A percentile compares a stretch with the other conserved stretches of the same genome.
Conservation (phyloP, 352 stramenopile genomes). For the Phytopythium chamaehyphon region DNA sequence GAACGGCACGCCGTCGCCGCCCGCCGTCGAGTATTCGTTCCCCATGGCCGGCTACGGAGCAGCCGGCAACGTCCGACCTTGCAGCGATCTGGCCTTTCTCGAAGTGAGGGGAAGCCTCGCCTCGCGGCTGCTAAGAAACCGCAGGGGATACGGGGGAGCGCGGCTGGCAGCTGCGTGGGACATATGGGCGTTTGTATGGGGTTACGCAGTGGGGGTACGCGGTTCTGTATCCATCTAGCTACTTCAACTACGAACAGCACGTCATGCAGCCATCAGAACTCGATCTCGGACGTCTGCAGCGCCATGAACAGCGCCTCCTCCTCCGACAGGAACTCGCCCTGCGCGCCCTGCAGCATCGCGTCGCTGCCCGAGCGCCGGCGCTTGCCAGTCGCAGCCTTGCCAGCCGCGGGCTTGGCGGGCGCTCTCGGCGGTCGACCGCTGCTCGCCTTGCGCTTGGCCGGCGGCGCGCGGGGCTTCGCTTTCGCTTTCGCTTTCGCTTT, state of each 20-base stretch:
- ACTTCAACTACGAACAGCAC: background rate
- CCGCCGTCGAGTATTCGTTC: constrained; percentile 50
- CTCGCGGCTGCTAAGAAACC: no score
- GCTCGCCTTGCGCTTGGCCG: background rate
- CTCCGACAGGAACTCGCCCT: constrained; percentile 19
- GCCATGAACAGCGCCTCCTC: constrained; percentile 33
- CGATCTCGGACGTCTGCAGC: constrained; percentile 33
- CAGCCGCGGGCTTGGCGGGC: background rate
- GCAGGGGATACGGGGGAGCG: no score
- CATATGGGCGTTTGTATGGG: background rate
- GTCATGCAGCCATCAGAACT: constrained; percentile 26
- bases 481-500: no score
- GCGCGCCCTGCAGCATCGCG: constrained; percentile 5
- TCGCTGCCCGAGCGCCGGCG: background rate
- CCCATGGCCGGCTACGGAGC: constrained; percentile 21
- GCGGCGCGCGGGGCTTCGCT: no score
- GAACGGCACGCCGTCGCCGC: constrained; percentile 60
- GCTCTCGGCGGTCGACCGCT: background rate
- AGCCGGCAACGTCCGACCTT: no score
- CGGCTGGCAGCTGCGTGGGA: no score
- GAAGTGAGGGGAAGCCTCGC: no score
- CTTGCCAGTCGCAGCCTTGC: background rate
- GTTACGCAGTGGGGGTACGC: background rate
- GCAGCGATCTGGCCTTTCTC: no score
- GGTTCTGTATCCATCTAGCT: background rate